Conservation (phyloP, 1,284 basidiomycete species). For the Puccinia coronata region DNA sequence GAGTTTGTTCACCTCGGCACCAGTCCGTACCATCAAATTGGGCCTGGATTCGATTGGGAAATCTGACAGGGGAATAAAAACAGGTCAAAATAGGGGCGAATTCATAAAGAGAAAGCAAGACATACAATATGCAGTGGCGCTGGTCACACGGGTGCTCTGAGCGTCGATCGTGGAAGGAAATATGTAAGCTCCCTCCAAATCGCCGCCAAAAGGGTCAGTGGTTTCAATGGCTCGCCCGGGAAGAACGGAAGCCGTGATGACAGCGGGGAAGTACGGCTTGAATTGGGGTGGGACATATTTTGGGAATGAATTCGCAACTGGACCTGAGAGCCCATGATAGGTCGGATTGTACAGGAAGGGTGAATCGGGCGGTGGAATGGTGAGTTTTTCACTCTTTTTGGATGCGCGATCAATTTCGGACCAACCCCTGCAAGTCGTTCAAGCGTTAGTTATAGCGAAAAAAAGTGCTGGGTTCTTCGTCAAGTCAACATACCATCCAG, state of each 20-base stretch:
- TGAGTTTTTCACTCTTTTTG: constrained; percentile 34
- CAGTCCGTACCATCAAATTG: constrained; percentile 27
- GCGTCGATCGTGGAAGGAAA: constrained; percentile 39
- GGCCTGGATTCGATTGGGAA: constrained; percentile 22
- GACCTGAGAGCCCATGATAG: constrained; percentile 12
- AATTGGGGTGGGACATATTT: constrained; percentile 38
- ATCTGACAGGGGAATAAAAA: neutral
- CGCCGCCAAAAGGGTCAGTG: constrained; percentile 23
- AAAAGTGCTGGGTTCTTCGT: neutral
- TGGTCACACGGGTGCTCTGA: constrained; percentile 33
- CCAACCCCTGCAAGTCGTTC: constrained; percentile 18
- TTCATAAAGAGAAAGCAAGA: neutral
- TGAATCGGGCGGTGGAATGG: neutral
- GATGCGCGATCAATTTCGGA: constrained; percentile 38
- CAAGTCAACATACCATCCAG: constrained; percentile 29
- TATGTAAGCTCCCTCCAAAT: constrained; percentile 26
- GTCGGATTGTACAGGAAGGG: constrained; percentile 3
- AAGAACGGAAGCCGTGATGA: neutral
- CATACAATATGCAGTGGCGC: constrained; percentile 47
- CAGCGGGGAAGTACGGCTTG: constrained; percentile 17
- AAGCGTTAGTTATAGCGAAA: neutral
- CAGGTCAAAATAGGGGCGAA: neutral
- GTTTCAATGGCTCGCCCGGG: neutral
- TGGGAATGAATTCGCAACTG: constrained; percentile 30
- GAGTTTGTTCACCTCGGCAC: constrained; percentile 24